phyloP scores from a whole-genome alignment of 176 grass and related monocot species.

The Tillandsia leiboldiana region DNA sequence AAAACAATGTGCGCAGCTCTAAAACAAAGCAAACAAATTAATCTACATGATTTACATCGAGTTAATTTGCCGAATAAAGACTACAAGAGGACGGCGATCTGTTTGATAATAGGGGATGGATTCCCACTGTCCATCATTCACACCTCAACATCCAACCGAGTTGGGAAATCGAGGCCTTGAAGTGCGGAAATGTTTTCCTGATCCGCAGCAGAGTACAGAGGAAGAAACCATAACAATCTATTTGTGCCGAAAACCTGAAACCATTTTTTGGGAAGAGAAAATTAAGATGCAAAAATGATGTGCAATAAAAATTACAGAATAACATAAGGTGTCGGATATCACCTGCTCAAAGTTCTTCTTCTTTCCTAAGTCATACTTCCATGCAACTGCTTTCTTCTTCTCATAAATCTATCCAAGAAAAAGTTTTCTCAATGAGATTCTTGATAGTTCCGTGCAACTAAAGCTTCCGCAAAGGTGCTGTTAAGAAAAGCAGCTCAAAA shows the following conservation, averaged over 20 bases:
- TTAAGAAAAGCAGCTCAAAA: too few species aligned
- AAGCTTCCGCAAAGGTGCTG: too few species aligned
- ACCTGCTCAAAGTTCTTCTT: conserved; percentile 84
- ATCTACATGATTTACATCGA: too few species aligned
- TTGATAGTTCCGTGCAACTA: neutral
- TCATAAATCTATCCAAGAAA: conserved; percentile 38
- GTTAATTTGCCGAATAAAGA: too few species aligned
- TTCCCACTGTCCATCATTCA: neutral
- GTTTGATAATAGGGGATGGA: neutral
- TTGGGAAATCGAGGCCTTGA: conserved; percentile 67
- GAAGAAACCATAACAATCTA: conserved; percentile 74
- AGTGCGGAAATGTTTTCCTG: conserved; percentile 51
- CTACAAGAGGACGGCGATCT: neutral
- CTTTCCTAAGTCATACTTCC: conserved; percentile 79
- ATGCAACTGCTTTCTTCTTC: conserved; percentile 47
- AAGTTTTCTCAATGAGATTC: neutral
- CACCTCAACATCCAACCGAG: conserved; percentile 31
- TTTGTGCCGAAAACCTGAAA: conserved; percentile 77
- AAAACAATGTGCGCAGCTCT: too few species aligned
- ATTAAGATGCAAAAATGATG: neutral
- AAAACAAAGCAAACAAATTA: too few species aligned
- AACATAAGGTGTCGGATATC: neutral
- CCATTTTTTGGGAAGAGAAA: neutral
- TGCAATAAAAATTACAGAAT: neutral
- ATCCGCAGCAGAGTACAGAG: conserved; percentile 60